Evolutionary conservation across 2,329 filamentous ascomycete genomes (phyloP).

Genomic region (Epichloe elymi): DNA sequence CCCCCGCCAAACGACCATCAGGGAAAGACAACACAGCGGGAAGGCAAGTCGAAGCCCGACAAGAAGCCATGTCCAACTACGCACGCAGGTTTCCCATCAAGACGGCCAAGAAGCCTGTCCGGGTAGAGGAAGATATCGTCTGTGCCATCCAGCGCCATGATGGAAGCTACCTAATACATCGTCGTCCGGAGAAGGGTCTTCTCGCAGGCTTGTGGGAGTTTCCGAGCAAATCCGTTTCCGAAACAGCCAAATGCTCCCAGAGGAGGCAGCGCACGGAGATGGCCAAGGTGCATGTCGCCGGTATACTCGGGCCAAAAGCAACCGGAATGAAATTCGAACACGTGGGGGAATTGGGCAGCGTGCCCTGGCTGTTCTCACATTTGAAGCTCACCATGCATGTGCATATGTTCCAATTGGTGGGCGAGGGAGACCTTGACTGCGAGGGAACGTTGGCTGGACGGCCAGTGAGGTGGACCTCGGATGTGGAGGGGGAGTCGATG

Average conservation of each 20-base stretch:
- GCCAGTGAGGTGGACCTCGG: slow-evolving; percentile 18
- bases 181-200: slow-evolving; percentile 39
- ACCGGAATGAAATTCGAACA: slow-evolving; percentile 15
- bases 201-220: slow-evolving; percentile 45
- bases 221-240: slow-evolving; percentile 29
- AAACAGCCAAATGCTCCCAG: slow-evolving; percentile 9
- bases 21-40: slow-evolving; percentile 1
- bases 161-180: slow-evolving; percentile 33
- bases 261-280: slow-evolving; percentile 21
- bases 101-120: slow-evolving; percentile 36
- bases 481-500: slow-evolving; percentile 39
- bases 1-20: neutral
- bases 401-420: slow-evolving; percentile 31
- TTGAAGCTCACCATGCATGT: slow-evolving; percentile 45
- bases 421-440: neutral
- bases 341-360: slow-evolving; percentile 31
- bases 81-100: slow-evolving; percentile 39
- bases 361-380: slow-evolving; percentile 46
- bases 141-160: slow-evolving; percentile 35
- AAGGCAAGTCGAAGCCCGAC: slow-evolving; percentile 12
- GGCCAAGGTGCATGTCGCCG: slow-evolving; percentile 21
- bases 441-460: slow-evolving; percentile 4
- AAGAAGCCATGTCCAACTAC: slow-evolving; percentile 28
- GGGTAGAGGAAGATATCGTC: slow-evolving; percentile 38
- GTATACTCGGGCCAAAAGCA: neutral